Percentiles rank a stretch among this genome's conserved stretches.
Conservation (phyloP, 2,329 filamentous ascomycete species). For the Teratosphaeria nubilosa region DNA sequence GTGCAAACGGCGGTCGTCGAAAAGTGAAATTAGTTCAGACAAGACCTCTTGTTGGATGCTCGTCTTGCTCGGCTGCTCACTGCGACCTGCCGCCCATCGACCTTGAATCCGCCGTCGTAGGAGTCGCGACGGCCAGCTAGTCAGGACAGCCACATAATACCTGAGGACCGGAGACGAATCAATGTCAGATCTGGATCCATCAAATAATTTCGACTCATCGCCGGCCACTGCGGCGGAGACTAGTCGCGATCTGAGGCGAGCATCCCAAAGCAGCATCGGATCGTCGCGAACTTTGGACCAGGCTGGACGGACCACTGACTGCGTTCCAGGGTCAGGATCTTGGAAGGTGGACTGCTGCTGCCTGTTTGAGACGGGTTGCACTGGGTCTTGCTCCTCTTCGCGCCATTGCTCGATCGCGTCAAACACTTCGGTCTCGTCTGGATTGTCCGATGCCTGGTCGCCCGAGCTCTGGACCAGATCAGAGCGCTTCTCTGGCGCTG, state of each 20-base stretch:
- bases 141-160: conserved; percentile 1
- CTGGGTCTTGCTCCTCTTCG: background rate
- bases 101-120: background rate
- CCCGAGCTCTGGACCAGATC: background rate
- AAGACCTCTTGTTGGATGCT: background rate
- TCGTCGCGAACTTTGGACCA: background rate
- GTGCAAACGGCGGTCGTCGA: background rate
- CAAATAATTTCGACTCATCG: background rate
- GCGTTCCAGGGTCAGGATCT: background rate
- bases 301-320: background rate
- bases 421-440: background rate
- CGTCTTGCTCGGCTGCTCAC: background rate
- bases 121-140: conserved; percentile 1
- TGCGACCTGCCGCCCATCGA: background rate
- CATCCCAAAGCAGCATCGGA: background rate
- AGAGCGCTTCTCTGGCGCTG: background rate
- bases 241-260: background rate
- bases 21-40: conserved; percentile 1
- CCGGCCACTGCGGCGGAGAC: background rate
- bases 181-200: background rate
- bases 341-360: background rate
- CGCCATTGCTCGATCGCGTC: background rate
- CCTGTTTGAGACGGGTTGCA: background rate
- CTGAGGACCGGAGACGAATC: background rate
- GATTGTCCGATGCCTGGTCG: background rate